Evolutionary conservation across 331 rosid genomes (phyloP), one percentile per base, ranked within the genome.

Genomic region (Malus hybrid): DNA sequence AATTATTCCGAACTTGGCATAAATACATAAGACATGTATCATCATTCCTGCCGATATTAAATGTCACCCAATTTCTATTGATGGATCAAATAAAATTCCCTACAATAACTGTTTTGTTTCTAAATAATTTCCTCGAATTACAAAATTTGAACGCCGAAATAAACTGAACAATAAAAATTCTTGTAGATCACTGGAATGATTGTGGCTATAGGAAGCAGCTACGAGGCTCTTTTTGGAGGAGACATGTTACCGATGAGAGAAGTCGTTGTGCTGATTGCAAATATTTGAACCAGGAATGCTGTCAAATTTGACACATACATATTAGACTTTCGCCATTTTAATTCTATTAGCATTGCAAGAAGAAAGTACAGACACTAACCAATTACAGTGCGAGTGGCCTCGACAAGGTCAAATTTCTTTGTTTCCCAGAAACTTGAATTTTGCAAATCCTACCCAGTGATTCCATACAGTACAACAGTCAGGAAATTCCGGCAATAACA

Each of bases 191-290:
- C 19, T 24, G 67, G 15, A 12, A 10, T 15, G 67, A 48, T 36
- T 58, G 36, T 58, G 42, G 68, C 57, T 62, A 15, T 4, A 62
- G 20, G 66, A 14, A 15, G 66, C 66, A 77, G 75, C 77, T 87
- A 91, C 32, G 96, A 87, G 28, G 91, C 70, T 72, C 84, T 89
- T 85, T 77, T 91, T 68, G 96, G 96, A 62, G 96, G 98, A 26
- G 89, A 86, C 98, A 91, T 93, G 86, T 93, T 91, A 62, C 78
- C 22, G 42, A 91, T 68, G 57, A 91, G 92, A 74, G 86, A 75
- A 73, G 58, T 7, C 5, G 81, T 66, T 32, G 91, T 87, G 67
- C 76, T 76, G 67, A 87, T 68, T 66, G 83, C 55, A 65, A 70
- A 66, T 33, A 88, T 70, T 64, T 88, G 87, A 75, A 84, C 52